Evolutionary conservation across 2,329 filamentous ascomycete species (phyloP), one percentile per base, ranked within the genome.

Genomic region (Ophiocordyceps unilateralis): DNA sequence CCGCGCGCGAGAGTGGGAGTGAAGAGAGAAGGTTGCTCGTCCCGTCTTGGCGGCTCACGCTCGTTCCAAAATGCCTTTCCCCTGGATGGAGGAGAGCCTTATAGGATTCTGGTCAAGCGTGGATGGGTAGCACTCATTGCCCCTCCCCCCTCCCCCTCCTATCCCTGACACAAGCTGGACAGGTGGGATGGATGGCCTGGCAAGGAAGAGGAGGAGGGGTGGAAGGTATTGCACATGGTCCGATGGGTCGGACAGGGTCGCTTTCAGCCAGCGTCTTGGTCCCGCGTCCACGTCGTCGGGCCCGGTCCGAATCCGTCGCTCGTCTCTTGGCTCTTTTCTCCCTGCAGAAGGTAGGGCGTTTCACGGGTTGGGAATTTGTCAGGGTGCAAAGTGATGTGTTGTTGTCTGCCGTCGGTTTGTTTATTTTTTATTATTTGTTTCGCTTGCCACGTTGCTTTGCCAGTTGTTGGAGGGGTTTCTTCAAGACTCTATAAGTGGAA

Each of bases 211-310:
- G 26, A 28, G 8, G 26, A 10, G 8, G 8, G 12, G 15, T 7
- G 15, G 15, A 32, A 32, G 14, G 30, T 34, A 17, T 19, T 19
- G 32, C 38, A 43, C 41, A 43, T 41, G 44, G 38, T 38, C 17
- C 28, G 41, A 41, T 39, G 40, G 26, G 34, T 26, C 20, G 28
- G 26, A 24, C 20, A 34, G 26, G 17, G 21, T 28, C 14, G 23
- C 15, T 17, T n/a, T n/a, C n/a, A 15, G 20, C 4, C 10, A 20
- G 32, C 39, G 19, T 19, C 20, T 5, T 32, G 34, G 40, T 41
- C 40, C 44, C 44, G 36, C 26, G 44, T 43, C 44, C 44, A 41
- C 22, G 41, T 46, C 42, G 32, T 46, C 44, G 44, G 44, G 44
- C 41, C 44, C 36, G 36, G 22, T 19, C 3, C 3, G 12, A 36